A percentile compares a stretch with the other conserved stretches of the same genome.
phyloP scores from a whole-genome alignment of 371 early-diverging fungal species.

The Mucor saturninus region DNA sequence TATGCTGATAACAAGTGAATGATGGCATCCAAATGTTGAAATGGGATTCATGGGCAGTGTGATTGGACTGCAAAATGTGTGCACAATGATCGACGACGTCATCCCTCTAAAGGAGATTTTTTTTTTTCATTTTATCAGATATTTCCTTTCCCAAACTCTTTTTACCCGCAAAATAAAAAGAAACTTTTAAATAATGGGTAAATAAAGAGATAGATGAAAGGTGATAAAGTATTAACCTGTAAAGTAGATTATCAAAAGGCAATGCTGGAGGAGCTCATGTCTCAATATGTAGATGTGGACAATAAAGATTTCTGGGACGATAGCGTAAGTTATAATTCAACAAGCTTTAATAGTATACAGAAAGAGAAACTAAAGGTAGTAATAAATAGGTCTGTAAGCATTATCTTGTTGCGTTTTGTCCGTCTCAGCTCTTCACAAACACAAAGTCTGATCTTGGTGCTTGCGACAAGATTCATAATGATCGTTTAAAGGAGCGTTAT shows the following conservation, averaged over 20 bases:
- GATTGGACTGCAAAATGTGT: too few relatives aligned
- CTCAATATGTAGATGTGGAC: conserved; percentile 69
- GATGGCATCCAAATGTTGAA: too few relatives aligned
- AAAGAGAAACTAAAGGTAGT: not conserved
- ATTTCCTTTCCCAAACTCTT: too few relatives aligned
- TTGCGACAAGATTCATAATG: conserved; percentile 83
- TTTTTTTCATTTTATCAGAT: too few relatives aligned
- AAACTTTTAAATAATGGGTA: not conserved
- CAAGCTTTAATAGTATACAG: not conserved
- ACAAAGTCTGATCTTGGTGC: conserved; percentile 86
- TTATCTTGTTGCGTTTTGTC: conserved; percentile 86
- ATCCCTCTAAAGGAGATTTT: too few relatives aligned
- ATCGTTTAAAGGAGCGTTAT: conserved; percentile 77
- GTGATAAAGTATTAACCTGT: not conserved
- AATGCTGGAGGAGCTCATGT: conserved; percentile 83
- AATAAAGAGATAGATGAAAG: not conserved
- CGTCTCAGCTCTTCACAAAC: conserved; percentile 84
- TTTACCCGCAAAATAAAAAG: too few relatives aligned
- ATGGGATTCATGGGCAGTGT: too few relatives aligned
- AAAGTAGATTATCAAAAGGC: conserved; percentile 69
- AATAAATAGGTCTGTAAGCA: conserved; percentile 80
- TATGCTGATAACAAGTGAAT: too few relatives aligned
- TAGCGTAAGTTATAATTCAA: conserved; percentile 48
- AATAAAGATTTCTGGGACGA: conserved; percentile 72
- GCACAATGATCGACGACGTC: too few relatives aligned